These are phyloP conservation scores for Paramecium sonneborni DNA, from an alignment of 73 alveolate genomes.

Conservation along the genomic window DNA sequence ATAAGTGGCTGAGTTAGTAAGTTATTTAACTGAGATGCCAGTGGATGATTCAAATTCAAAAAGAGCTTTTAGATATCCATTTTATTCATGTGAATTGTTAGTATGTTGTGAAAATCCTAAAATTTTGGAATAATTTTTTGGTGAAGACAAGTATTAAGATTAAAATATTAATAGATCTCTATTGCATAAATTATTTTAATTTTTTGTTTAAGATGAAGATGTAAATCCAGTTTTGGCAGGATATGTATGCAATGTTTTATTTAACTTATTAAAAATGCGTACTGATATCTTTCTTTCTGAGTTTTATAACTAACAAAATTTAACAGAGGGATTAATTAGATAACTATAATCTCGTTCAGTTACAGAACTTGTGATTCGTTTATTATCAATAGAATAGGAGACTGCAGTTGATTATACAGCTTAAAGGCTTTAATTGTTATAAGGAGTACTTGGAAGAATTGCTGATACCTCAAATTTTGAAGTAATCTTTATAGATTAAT, in stretches of 20 bases:
- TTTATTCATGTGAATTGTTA: conserved; percentile 50
- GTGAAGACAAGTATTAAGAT: neutral
- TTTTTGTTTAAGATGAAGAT: neutral
- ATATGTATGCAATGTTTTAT: conserved; percentile 11
- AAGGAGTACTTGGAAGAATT: neutral
- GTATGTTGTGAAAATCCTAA: conserved; percentile 25
- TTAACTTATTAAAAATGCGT: neutral
- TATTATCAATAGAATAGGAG: conserved; percentile 8
- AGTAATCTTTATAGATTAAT: neutral
- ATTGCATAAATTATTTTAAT: neutral
- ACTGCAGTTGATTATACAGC: neutral
- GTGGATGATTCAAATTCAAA: conserved; percentile 16
- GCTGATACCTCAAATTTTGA: neutral
- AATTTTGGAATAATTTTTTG: neutral
- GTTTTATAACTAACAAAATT: neutral
- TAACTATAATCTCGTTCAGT: conserved; percentile 10
- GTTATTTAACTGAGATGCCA: neutral
- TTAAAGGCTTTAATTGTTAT: neutral
- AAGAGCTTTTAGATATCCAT: conserved; percentile 53
- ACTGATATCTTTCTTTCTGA: neutral
- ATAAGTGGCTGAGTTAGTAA: conserved; percentile 9
- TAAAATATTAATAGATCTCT: neutral
- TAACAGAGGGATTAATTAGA: neutral
- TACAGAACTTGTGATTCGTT: neutral
- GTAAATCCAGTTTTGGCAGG: conserved; percentile 57